phyloP scores from a whole-genome alignment of 495 filamentous ascomycete genomes.

The Aspergillus sparsus region DNA sequence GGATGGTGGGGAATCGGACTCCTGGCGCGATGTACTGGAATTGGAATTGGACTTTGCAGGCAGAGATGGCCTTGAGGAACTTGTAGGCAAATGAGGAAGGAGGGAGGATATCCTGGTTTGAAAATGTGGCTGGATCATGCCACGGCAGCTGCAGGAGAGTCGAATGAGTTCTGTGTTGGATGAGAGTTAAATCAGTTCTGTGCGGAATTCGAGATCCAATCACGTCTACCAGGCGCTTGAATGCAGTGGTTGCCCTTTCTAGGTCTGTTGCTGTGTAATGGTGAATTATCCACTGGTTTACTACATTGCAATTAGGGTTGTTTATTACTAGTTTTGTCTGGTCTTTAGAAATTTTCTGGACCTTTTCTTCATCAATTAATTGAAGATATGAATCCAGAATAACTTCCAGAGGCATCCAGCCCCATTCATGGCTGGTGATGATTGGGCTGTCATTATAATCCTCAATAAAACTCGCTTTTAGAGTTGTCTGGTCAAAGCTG shows the following conservation, averaged over 20 bases:
- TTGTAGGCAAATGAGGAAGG: slow-evolving; percentile 7
- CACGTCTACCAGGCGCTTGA: slow-evolving; percentile 13
- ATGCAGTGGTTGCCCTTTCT: slow-evolving; percentile 11
- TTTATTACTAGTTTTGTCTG: slow-evolving; percentile 11
- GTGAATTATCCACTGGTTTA: slow-evolving; percentile 14
- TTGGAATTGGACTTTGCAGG: slow-evolving; percentile 13
- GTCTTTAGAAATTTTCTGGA: slow-evolving; percentile 10
- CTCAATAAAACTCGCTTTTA: slow-evolving; percentile 17
- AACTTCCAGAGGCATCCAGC: slow-evolving; percentile 23
- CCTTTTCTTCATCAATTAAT: slow-evolving; percentile 21
- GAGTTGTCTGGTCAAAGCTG: slow-evolving; percentile 19
- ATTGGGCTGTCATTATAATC: slow-evolving; percentile 9
- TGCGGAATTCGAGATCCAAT: slow-evolving; percentile 13
- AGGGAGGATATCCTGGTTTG: slow-evolving; percentile 2
- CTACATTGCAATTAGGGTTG: slow-evolving; percentile 1
- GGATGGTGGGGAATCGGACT: slow-evolving; percentile 15
- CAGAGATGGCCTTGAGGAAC: slow-evolving; percentile 9
- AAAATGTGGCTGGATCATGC: slow-evolving; percentile 14
- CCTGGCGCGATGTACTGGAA: slow-evolving; percentile 18
- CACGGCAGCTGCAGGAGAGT: slow-evolving; percentile 13
- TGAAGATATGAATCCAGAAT: slow-evolving; percentile 21
- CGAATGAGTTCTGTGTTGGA: slow-evolving; percentile 1
- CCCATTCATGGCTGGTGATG: slow-evolving; percentile 15
- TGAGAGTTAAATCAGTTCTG: slow-evolving; percentile 1
- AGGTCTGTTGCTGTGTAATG: slow-evolving; percentile 18